phyloP scores from a whole-genome alignment of 2,329 filamentous ascomycete species.

The Cladorrhinum sp. region DNA sequence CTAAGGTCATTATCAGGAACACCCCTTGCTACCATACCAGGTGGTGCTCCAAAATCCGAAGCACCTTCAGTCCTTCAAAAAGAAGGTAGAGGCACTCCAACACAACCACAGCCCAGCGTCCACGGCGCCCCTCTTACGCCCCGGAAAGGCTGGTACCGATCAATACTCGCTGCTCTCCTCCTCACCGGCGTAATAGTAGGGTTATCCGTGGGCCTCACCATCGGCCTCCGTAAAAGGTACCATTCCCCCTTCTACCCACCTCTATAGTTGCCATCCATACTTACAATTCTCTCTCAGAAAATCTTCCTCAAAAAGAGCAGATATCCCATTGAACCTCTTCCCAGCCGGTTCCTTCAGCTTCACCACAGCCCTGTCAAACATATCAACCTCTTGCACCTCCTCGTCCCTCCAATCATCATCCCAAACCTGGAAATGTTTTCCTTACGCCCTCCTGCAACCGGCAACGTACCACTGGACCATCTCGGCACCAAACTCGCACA shows the following conservation, averaged over 20 bases:
- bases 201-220: slow-evolving; percentile 39
- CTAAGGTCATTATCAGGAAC: not conserved
- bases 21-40: not conserved
- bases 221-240: slow-evolving; percentile 40
- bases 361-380: slow-evolving; percentile 53
- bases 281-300: slow-evolving; percentile 10
- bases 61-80: not conserved
- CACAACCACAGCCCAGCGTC: slow-evolving; percentile 20
- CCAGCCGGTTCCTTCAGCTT: slow-evolving; percentile 63
- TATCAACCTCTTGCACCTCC: slow-evolving; percentile 25
- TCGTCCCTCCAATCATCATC: too few species aligned
- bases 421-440: slow-evolving; percentile 66
- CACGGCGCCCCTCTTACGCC: not conserved
- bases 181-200: slow-evolving; percentile 35
- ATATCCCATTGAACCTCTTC: slow-evolving; percentile 38
- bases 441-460: slow-evolving; percentile 49
- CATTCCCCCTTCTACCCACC: not conserved
- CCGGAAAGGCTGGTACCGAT: slow-evolving; percentile 35
- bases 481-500: slow-evolving; percentile 35
- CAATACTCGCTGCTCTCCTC: slow-evolving; percentile 31
- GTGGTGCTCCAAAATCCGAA: not conserved
- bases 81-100: not conserved
- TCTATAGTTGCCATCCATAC: not conserved
- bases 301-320: not conserved
- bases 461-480: slow-evolving; percentile 64